Base-by-base conservation (phyloP, 345 rosid species). In the Hirschfeldia incana region DNA sequence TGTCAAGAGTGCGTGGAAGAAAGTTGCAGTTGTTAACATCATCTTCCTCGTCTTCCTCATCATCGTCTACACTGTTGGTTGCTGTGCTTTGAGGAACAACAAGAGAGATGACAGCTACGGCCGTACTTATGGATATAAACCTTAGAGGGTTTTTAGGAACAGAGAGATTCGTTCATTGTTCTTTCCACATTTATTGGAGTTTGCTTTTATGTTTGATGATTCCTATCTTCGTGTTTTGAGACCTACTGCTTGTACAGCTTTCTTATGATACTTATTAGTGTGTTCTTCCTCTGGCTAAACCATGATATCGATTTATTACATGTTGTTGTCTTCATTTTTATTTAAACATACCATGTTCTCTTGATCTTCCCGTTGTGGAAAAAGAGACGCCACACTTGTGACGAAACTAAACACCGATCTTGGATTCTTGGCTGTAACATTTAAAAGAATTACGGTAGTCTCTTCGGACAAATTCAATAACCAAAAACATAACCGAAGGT, bases 81-180 rank as follows among this genome's bases (percentile, higher is more conserved):
- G 99, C 83, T 95, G 98, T 65, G 99, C 99, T 0, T 93, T 95
- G 87, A 88, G 97, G 84, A 95, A 95, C 91, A 93, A 81, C 81
- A 80, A 87, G 82, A 83, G 87, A 75, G 96, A 90, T 75, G 72
- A 84, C 27, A 6, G 63, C 64, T 77, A 77, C 32, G 1, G 51
- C 10, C 81, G 76, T 11, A 34, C 71, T 28, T 51, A 62, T 2
- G 83, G 83, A 62, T 78, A 83, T 51, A 87, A 84, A 84, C 71
- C 85, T 65, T 85, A 21, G 80, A 77, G 16, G 21, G 33, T 36
- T 36, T 69, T 67, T 78, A 73, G 77, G 82, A 72, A 21, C 21
- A 21, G 64, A 73, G 69, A 78, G 76, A 71, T 78, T 71, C 46
- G 72, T 71, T 71, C 26, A 32, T 65, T 61, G 21, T 39, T 30